Conservation (phyloP, 805 yeast genomes). For the Nakazawaea anatomiae region DNA sequence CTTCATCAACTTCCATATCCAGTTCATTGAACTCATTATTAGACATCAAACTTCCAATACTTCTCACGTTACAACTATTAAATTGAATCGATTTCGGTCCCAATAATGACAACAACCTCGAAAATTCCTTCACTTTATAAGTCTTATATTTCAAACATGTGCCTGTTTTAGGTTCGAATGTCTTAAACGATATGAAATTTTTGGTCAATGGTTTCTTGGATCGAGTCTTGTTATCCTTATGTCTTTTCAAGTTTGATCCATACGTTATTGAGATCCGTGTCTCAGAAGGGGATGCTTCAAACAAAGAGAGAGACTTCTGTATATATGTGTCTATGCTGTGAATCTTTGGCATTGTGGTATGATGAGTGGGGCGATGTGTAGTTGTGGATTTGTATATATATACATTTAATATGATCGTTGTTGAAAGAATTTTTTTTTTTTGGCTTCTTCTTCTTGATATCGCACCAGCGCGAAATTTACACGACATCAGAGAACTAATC, state of each 20-base stretch:
- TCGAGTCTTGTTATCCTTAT: slow-evolving; percentile 16
- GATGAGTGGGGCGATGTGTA: no score
- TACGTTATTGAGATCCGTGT: slow-evolving; percentile 27
- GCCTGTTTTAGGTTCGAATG: slow-evolving; percentile 61
- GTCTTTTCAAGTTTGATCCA: slow-evolving; percentile 16
- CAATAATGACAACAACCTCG: slow-evolving; percentile 62
- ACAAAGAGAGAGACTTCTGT: slow-evolving; percentile 20
- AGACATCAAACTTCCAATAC: slow-evolving; percentile 10
- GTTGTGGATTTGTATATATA: no score
- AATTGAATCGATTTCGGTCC: slow-evolving; percentile 62
- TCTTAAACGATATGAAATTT: slow-evolving; percentile 44
- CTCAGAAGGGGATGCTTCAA: slow-evolving; percentile 22
- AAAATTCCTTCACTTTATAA: slow-evolving; percentile 63
- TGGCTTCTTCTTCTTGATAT: no score
- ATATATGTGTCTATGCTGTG: slow-evolving; percentile 23
- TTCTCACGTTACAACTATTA: slow-evolving; percentile 14
- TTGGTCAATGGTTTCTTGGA: slow-evolving; percentile 12
- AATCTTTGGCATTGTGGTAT: neutral
- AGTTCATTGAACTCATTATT: slow-evolving; percentile 2
- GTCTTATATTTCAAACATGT: slow-evolving; percentile 54
- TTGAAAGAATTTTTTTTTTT: neutral
- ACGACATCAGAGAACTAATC: neutral
- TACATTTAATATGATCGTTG: neutral
- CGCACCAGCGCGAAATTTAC: neutral
- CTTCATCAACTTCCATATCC: neutral